These are phyloP conservation scores for Piper betle DNA, from an alignment of 164 flowering plant species.

Conservation along the genomic window DNA sequence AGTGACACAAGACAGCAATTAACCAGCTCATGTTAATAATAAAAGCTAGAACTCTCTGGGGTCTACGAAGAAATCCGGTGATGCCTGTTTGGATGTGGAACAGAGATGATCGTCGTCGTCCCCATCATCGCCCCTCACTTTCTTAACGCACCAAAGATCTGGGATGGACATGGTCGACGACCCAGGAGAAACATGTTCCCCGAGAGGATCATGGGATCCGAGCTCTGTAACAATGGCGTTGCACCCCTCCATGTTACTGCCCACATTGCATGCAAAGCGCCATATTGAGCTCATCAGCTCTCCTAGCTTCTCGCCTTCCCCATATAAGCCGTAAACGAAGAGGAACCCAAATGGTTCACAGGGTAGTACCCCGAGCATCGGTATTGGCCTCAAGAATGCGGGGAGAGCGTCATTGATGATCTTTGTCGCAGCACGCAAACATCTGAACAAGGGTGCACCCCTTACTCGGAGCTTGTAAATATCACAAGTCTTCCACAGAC, in stretches of 20 bases:
- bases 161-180: constrained; percentile 23
- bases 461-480: constrained; percentile 28
- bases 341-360: constrained; percentile 31
- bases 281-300: constrained; percentile 35
- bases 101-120: constrained; percentile 3
- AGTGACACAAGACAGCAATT: too few species aligned
- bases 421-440: constrained; percentile 15
- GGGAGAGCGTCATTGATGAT: constrained; percentile 22
- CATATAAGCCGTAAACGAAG: constrained; percentile 36
- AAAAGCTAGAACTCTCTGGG: constrained; percentile 40
- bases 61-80: constrained; percentile 32
- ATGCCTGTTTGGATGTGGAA: constrained; percentile 6
- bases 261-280: constrained; percentile 32
- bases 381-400: constrained; percentile 19
- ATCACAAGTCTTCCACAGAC: constrained; percentile 38
- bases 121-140: constrained; percentile 8
- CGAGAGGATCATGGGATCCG: constrained; percentile 31
- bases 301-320: constrained; percentile 39
- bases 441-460: constrained; percentile 16
- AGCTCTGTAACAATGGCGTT: constrained; percentile 31
- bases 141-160: constrained; percentile 39
- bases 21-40: too few species aligned
- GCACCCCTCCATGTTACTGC: constrained; percentile 28
- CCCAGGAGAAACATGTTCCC: constrained; percentile 20
- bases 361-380: constrained; percentile 8